phyloP scores from a whole-genome alignment of 306 rosid genomes.

The Quercus bicolor region DNA sequence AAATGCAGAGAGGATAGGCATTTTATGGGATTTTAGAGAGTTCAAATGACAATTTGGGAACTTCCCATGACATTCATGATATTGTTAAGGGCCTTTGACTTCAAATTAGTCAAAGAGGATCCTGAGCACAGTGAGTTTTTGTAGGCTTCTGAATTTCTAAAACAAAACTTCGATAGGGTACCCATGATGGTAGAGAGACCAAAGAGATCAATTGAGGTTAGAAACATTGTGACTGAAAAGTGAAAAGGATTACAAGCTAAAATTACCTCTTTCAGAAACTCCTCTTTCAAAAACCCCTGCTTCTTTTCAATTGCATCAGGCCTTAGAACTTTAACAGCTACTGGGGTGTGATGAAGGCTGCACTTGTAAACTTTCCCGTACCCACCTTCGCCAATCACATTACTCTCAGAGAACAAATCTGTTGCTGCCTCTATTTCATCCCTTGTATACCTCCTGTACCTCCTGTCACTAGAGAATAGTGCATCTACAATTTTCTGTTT shows the following conservation, averaged over 20 bases:
- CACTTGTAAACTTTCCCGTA: slow-evolving; percentile 94
- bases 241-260: not conserved
- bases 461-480: slow-evolving; percentile 61
- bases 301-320: slow-evolving; percentile 51
- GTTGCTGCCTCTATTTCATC: slow-evolving; percentile 83
- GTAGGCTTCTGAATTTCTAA: slow-evolving; percentile 7
- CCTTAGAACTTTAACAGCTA: slow-evolving; percentile 78
- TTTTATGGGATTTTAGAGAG: not conserved
- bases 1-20: not conserved
- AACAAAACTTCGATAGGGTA: slow-evolving; percentile 14
- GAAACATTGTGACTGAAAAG: slow-evolving; percentile 17
- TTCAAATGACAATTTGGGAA: not conserved
- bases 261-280: slow-evolving; percentile 86
- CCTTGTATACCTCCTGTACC: slow-evolving; percentile 77
- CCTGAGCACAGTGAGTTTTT: not conserved
- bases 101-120: not conserved
- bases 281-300: slow-evolving; percentile 79
- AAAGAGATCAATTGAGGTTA: slow-evolving; percentile 18
- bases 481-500: slow-evolving; percentile 65
- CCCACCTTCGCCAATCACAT: slow-evolving; percentile 88
- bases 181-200: not conserved
- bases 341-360: slow-evolving; percentile 85
- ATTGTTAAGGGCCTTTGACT: not conserved
- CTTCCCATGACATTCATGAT: not conserved
- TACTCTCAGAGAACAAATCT: slow-evolving; percentile 45